Base-by-base conservation (phyloP, 345 rosid genomes). In the Gossypium herbaceum region DNA sequence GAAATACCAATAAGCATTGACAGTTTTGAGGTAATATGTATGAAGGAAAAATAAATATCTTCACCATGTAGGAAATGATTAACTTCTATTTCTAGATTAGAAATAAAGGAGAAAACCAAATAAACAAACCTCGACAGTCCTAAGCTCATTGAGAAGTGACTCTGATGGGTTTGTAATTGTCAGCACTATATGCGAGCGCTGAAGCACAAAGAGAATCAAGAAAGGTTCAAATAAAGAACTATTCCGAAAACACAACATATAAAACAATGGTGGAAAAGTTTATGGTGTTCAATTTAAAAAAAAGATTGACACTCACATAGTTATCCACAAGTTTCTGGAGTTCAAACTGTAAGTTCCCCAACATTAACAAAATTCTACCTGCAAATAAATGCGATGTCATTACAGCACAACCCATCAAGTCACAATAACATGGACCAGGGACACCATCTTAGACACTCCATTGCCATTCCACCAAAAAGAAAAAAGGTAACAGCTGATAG, bases 101-200 rank as follows among this genome's bases (percentile, higher is more conserved):
- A 67, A 80, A 76, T 11, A 68, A 9, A 72, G 72, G 60, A 19
- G 60, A 52, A 71, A 77, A 55, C 15, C 2, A 64, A n/a, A 61
- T 39, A 51, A 77, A 82, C 92, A 58, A 79, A 96, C 99, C 99
- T 96, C 99, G 68, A 93, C 97, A 34, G 89, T 89, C 70, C 97
- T 94, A 20, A 96, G 97, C 73, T 96, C 98, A 80, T 81, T 89
- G 68, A 96, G 90, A 82, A 93, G 90, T n/a, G 97, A 92, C 77
- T 96, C 99, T 5, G 98, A 88, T 15, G 99, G 98, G 60, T 86
- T 79, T 55, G 98, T 92, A 80, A 96, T 92, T 16, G 99, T 96
- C 75, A 82, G 61, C 71, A 86, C 73, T 82, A 96, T 78, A 84
- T 93, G 90, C 65, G 89, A 84, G 9, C 99, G 94, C 99, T 96